phyloP scores from a whole-genome alignment of 164 flowering plant species.

The Brasenia schreberi region DNA sequence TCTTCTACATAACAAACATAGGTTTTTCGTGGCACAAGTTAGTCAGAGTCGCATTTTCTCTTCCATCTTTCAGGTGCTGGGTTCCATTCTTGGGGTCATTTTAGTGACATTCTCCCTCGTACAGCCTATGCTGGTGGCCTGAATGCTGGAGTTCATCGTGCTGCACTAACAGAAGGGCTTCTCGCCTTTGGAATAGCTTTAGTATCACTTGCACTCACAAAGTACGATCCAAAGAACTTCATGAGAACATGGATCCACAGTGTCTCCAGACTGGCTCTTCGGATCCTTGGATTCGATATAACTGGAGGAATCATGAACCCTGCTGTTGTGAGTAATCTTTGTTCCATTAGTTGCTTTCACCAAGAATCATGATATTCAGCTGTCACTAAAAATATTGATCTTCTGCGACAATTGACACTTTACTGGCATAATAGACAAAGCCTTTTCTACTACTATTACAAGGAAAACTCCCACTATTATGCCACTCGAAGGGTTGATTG shows the following conservation, averaged over 20 bases:
- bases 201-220: constrained; percentile 45
- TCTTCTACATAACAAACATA: too few species aligned
- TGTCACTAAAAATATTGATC: too few species aligned
- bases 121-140: constrained; percentile 64
- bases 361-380: background rate
- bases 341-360: background rate
- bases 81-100: constrained; percentile 63
- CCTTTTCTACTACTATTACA: too few species aligned
- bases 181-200: constrained; percentile 51
- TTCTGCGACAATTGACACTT: too few species aligned
- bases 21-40: too few species aligned
- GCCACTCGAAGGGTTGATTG: too few species aligned
- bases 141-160: constrained; percentile 56
- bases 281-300: constrained; percentile 80
- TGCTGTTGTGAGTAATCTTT: constrained; percentile 56
- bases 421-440: too few species aligned
- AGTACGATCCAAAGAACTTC: constrained; percentile 44
- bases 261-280: constrained; percentile 70
- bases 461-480: too few species aligned
- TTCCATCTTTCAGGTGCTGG: constrained; percentile 35
- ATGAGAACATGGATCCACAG: constrained; percentile 89
- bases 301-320: constrained; percentile 99
- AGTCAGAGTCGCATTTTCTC: too few species aligned
- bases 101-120: constrained; percentile 51
- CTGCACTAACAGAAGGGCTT: constrained; percentile 84